phyloP scores from a whole-genome alignment of 1,139 yeast species.

The Debaryomyces udenii region DNA sequence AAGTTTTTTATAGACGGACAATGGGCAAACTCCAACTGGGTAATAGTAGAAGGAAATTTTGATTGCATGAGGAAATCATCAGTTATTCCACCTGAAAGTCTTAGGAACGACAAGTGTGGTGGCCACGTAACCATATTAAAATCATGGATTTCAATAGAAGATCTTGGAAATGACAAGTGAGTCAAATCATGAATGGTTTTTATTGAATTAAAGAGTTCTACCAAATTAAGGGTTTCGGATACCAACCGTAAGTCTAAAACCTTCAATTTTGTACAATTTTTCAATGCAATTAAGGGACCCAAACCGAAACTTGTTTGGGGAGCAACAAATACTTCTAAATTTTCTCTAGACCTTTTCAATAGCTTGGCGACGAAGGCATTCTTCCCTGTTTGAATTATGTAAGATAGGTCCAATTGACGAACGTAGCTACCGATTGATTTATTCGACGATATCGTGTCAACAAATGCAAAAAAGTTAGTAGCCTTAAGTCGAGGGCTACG shows the following conservation, averaged over 20 bases:
- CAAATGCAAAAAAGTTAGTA: slow-evolving; percentile 70
- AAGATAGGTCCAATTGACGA: slow-evolving; percentile 64
- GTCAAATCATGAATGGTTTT: slow-evolving; percentile 62
- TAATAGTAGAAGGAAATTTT: slow-evolving; percentile 70
- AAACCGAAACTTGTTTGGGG: slow-evolving; percentile 95
- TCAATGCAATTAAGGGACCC: slow-evolving; percentile 79
- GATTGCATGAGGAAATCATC: slow-evolving; percentile 74
- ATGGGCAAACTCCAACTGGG: slow-evolving; percentile 76
- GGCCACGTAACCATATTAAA: slow-evolving; percentile 73
- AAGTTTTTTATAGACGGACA: slow-evolving; percentile 75
- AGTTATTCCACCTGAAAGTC: slow-evolving; percentile 87
- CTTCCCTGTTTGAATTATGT: slow-evolving; percentile 88
- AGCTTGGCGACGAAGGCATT: slow-evolving; percentile 86
- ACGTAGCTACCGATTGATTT: slow-evolving; percentile 50
- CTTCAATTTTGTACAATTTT: slow-evolving; percentile 64
- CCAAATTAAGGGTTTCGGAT: slow-evolving; percentile 84
- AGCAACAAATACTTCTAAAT: slow-evolving; percentile 72
- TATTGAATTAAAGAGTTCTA: slow-evolving; percentile 77
- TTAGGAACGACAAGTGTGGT: slow-evolving; percentile 63
- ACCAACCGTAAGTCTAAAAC: slow-evolving; percentile 83
- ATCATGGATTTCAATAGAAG: slow-evolving; percentile 76
- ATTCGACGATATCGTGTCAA: slow-evolving; percentile 60
- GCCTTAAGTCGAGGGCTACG: slow-evolving; percentile 63
- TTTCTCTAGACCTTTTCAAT: slow-evolving; percentile 70
- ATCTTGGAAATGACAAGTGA: slow-evolving; percentile 83